Base-by-base conservation (phyloP, 2,329 filamentous ascomycete species). In the Colletotrichum neosansevieriae region DNA sequence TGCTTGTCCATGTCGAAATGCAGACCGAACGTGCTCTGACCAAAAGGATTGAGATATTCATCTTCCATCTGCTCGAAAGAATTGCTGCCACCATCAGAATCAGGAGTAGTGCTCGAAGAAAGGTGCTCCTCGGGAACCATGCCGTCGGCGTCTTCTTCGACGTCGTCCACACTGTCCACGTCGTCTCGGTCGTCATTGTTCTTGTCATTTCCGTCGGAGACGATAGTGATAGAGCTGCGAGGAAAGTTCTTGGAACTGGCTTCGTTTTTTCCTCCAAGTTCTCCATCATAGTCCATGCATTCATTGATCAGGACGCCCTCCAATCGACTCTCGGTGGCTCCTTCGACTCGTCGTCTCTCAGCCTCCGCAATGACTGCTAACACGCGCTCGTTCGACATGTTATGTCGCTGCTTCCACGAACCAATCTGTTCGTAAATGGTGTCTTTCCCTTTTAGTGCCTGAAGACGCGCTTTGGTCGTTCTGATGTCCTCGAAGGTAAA, bases 1-100 rank as follows among this genome's bases (percentile, higher is more conserved):
- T 76, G 42, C 0, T 11, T 10, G 0, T 24, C 9, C 61, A 78
- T 73, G 6, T 75, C 50, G 2, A 75, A 63, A 0, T 2, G 1
- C 0, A 73, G 72, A 0, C 76, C 75, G 15, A 78, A 73, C 1
- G 32, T 47, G 4, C 58, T 56, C 5, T 3, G 24, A 24, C 24
- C 24, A 24, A 24, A 24, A 24, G 24, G 24, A 24, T 5, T 24
- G 24, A 24, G 24, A 5, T 24, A 24, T 24, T 5, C 24, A 5
- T 24, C 24, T 24, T 24, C 4, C 24, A 4, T 24, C 24, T 24
- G 24, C 24, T 24, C 24, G 24, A 5, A 24, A 4, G 24, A 24
- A 24, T 1, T 5, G 3, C 3, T 24, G 4, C 24, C 24, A 24
- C 24, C 5, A 5, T 24, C 24, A 5, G 24, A 24, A 24, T 24